Evolutionary conservation across 176 grass and related monocot species (phyloP).

Genomic region (Cenchrus purpureus): DNA sequence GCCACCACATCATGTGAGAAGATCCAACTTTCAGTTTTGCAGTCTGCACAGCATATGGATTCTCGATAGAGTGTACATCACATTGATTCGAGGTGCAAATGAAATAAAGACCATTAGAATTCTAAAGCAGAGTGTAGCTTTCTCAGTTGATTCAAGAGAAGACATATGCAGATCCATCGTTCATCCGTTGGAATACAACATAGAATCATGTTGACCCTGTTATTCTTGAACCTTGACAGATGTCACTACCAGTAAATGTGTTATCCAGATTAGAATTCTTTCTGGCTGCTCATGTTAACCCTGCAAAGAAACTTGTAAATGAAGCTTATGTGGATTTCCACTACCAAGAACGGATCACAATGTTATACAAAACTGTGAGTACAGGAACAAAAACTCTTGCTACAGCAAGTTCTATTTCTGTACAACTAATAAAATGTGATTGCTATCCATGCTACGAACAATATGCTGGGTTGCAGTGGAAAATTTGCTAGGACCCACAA

Average conservation of each 20-base stretch:
- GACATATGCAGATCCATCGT: neutral
- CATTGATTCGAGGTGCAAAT: neutral
- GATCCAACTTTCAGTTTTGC: neutral
- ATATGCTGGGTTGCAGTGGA: neutral
- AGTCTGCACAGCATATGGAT: neutral
- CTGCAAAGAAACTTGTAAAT: neutral
- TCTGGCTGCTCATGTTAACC: neutral
- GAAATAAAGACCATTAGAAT: neutral
- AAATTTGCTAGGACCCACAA: constrained; percentile 1
- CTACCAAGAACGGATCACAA: neutral
- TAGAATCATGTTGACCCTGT: neutral
- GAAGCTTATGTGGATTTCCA: neutral
- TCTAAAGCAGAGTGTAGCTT: neutral
- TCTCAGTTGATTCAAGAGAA: neutral
- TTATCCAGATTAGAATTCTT: neutral
- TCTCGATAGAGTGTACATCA: neutral
- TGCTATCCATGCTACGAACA: constrained; percentile 17
- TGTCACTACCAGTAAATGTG: neutral
- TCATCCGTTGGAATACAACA: neutral
- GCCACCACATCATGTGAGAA: constrained; percentile 55
- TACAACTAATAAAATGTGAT: constrained; percentile 21
- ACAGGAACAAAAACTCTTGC: neutral
- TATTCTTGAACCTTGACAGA: neutral
- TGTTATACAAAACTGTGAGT: constrained; percentile 22
- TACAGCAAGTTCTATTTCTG: neutral